phyloP scores from a whole-genome alignment of 495 filamentous ascomycete genomes.

The Ascodesmis nigricans region DNA sequence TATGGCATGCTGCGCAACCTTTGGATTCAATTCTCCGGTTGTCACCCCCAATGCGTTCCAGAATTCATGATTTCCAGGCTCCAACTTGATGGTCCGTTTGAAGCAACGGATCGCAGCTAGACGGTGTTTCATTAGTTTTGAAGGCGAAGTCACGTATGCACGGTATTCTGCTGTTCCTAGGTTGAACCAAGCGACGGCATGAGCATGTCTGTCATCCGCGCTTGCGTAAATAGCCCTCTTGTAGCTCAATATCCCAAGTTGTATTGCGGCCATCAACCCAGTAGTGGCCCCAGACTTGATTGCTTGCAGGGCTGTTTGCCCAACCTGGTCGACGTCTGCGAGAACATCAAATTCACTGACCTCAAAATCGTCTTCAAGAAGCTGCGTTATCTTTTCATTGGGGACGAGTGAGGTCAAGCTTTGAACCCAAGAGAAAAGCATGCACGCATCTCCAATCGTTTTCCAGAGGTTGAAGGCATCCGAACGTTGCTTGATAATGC shows the following conservation, averaged over 20 bases:
- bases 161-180: conserved; percentile 82
- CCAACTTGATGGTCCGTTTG: conserved; percentile 87
- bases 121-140: conserved; percentile 40
- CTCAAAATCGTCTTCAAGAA: conserved; percentile 34
- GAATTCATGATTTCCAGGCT: conserved; percentile 88
- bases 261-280: conserved; percentile 31
- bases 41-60: conserved; percentile 92
- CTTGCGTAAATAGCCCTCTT: conserved; percentile 64
- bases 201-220: conserved; percentile 59
- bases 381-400: conserved; percentile 26
- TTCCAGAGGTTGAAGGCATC: conserved; percentile 92
- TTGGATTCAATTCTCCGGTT: conserved; percentile 61
- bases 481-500: conserved; percentile 29
- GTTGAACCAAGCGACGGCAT: conserved; percentile 91
- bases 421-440: conserved; percentile 59
- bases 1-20: conserved; percentile 81
- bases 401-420: conserved; percentile 38
- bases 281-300: conserved; percentile 26
- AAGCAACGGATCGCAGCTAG: conserved; percentile 65
- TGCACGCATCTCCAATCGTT: conserved; percentile 69
- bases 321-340: conserved; percentile 48
- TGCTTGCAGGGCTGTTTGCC: conserved; percentile 28
- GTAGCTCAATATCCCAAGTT: conserved; percentile 58
- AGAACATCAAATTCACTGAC: conserved; percentile 37
- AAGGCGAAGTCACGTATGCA: conserved; percentile 34